Base-by-base conservation (phyloP, 1,139 yeast genomes). In the Geotrichum klebahnii region DNA sequence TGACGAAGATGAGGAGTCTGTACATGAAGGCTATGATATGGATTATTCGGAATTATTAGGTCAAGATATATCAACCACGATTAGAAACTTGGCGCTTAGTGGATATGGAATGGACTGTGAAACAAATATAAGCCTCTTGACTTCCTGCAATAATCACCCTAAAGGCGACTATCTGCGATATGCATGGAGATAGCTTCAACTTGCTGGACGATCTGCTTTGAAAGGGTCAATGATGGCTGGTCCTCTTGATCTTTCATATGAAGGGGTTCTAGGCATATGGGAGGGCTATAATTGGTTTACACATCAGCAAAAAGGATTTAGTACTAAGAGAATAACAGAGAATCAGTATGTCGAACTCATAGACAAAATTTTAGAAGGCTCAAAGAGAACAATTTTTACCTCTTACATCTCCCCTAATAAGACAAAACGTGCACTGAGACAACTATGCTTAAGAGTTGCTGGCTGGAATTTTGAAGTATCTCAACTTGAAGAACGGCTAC, bases 261-360 rank as follows among this genome's bases (percentile, higher is more conserved):
- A 85, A 59, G 98, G 97, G 5, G 94, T 90, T 1, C 67, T 81
- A 32, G 96, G 96, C 12, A 81, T 90, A 36, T 92, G 97, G 97
- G 81, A 81, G 57, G 95, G 96, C 16, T 75, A 78, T 8, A 77
- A 76, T 2, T 87, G 84, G 33, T 70, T 85, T 24, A 70, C 74
- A 10, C 75, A 75, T 32, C 85, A 84, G 56, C 76, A 74, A 39
- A 67, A 88, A 39, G 52, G 47, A 10, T 53, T 56, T 9, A 55
- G 51, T 10, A 54, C 55, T 28, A 53, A 53, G 20, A 54, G 44
- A 2, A 48, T 59, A 12, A 51, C 59, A 8, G 61, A 58, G 37
- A 46, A 49, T 3, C 65, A 58, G 20, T 64, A 60, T 44, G 52
- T 55, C 5, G 57, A 56, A 17, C 57, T 61, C 0, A 55, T 61